Evolutionary conservation across 495 filamentous ascomycete species (phyloP).

Genomic region (Penicillium nucicola): DNA sequence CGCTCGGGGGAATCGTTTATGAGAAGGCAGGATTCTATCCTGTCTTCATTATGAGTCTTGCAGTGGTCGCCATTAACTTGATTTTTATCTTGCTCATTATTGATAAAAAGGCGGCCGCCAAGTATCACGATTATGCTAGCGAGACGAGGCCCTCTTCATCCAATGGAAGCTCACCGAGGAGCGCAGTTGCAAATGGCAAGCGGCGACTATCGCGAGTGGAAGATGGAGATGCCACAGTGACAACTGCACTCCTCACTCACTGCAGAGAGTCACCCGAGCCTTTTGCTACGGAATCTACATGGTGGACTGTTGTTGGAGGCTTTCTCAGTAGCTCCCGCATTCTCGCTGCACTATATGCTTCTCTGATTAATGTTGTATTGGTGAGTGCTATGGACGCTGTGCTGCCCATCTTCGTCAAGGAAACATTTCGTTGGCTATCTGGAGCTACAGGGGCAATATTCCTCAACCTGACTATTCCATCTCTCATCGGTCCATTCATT

Average conservation of each 20-base stretch:
- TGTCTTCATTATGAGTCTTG: constrained; percentile 4
- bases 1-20: constrained; percentile 3
- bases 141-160: too few species aligned
- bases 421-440: constrained; percentile 4
- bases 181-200: background rate
- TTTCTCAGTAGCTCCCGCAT: background rate
- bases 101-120: background rate
- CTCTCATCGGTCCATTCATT: constrained; percentile 1
- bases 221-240: background rate
- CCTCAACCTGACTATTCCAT: constrained; percentile 3
- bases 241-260: background rate
- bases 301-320: constrained; percentile 3
- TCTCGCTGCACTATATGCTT: constrained; percentile 2
- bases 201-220: background rate
- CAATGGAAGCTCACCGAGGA: background rate
- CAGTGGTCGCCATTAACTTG: background rate
- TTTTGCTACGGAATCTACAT: background rate
- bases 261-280: background rate
- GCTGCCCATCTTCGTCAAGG: background rate
- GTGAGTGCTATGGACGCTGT: constrained; percentile 2
- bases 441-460: constrained; percentile 4
- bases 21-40: constrained; percentile 3
- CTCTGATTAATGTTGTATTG: constrained; percentile 1
- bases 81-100: constrained; percentile 1
- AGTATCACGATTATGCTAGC: background rate